Evolutionary conservation across 495 filamentous ascomycete genomes (phyloP).

Genomic region (Penicillium verhagenii): DNA sequence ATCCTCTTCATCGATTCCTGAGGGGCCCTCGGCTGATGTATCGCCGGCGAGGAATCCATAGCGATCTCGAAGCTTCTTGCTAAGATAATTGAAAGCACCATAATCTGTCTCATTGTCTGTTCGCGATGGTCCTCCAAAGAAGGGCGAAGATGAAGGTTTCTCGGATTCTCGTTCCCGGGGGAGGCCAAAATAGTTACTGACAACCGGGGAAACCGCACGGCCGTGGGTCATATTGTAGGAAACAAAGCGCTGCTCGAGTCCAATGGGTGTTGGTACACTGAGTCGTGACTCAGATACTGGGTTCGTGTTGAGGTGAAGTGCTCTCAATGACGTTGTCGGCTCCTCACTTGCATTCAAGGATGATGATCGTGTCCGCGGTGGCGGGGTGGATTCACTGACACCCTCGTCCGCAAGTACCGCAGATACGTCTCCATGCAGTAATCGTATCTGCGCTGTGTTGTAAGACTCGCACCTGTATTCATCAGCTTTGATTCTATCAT

Average conservation of each 20-base stretch:
- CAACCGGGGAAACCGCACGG: constrained; percentile 38
- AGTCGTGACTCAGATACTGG: constrained; percentile 29
- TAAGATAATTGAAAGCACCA: constrained; percentile 56
- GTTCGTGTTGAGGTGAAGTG: constrained; percentile 34
- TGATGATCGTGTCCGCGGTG: constrained; percentile 29
- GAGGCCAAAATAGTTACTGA: constrained; percentile 49
- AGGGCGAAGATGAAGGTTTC: constrained; percentile 33
- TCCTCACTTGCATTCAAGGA: constrained; percentile 28
- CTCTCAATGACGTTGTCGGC: constrained; percentile 21
- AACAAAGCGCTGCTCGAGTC: constrained; percentile 27
- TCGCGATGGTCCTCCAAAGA: constrained; percentile 34
- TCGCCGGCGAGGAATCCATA: constrained; percentile 41
- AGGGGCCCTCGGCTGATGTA: constrained; percentile 24
- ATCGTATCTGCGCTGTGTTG: constrained; percentile 73
- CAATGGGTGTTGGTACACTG: constrained; percentile 24
- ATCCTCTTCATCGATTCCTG: constrained; percentile 38
- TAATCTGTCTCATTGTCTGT: constrained; percentile 51
- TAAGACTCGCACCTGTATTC: constrained; percentile 66
- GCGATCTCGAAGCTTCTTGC: constrained; percentile 48
- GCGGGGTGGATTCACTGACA: constrained; percentile 4
- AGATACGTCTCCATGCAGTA: constrained; percentile 48
- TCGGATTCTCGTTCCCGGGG: constrained; percentile 35
- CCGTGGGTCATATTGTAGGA: constrained; percentile 42
- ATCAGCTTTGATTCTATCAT: constrained; percentile 16
- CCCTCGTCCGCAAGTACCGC: constrained; percentile 25